A percentile compares a stretch with the other conserved stretches of the same genome.
Evolutionary conservation across 345 rosid species (phyloP).

Genomic region (Euphorbia lathyris): DNA sequence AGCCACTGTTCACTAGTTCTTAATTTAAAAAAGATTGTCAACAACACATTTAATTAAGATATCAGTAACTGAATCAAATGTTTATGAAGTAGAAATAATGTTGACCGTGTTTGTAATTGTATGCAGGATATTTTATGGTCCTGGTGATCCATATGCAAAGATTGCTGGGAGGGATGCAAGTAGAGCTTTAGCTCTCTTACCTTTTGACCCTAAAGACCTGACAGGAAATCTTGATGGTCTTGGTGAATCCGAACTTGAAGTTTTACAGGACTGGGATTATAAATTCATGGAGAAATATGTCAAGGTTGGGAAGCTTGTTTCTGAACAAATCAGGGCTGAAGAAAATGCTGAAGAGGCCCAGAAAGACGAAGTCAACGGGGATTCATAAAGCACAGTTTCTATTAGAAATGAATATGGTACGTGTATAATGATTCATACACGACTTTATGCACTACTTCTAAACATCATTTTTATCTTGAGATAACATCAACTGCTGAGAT

Average conservation of each 20-base stretch:
- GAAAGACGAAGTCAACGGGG: neutral
- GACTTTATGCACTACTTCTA: neutral
- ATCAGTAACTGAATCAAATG: no score
- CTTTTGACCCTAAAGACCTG: constrained; percentile 49
- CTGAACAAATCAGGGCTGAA: neutral
- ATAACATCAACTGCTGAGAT: neutral
- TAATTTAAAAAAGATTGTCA: no score
- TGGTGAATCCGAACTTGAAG: constrained; percentile 42
- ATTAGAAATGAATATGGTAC: neutral
- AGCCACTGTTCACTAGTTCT: no score
- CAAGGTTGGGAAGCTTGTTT: constrained; percentile 46
- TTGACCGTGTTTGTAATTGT: neutral
- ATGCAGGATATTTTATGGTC: constrained; percentile 64
- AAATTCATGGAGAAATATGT: constrained; percentile 59
- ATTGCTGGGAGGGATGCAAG: constrained; percentile 58
- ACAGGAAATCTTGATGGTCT: constrained; percentile 52
- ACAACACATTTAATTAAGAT: no score
- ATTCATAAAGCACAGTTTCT: neutral
- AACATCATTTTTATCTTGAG: neutral
- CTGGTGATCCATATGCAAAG: constrained; percentile 56
- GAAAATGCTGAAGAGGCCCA: neutral
- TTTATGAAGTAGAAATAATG: neutral
- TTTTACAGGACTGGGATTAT: constrained; percentile 57
- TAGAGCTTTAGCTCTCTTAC: constrained; percentile 53
- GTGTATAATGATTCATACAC: neutral